These are phyloP conservation scores for Bimuria novae-zelandiae DNA, from an alignment of 2,329 filamentous ascomycete species.

Conservation along the genomic window DNA sequence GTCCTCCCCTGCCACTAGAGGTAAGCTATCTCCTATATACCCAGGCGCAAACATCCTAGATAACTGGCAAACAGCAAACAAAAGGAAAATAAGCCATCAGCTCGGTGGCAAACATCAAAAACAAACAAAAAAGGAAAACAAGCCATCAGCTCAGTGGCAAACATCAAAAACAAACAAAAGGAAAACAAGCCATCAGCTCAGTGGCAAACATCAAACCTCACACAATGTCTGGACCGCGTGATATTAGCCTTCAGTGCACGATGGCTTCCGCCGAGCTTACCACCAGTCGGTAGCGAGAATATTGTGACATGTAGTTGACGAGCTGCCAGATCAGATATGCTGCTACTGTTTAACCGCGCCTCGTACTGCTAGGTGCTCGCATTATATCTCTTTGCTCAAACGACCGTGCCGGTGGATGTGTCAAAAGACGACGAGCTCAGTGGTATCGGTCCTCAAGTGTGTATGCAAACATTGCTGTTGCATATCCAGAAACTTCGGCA, in stretches of 20 bases:
- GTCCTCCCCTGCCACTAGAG: no score
- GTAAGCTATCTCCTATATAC: no score
- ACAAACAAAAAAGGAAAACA: no score
- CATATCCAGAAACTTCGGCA: conserved; percentile 16
- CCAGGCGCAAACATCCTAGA: no score
- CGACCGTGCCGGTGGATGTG: conserved; percentile 13
- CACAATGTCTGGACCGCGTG: not conserved
- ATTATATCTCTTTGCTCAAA: conserved; percentile 15
- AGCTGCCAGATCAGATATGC: conserved; percentile 16
- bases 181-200: no score
- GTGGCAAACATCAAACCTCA: no score
- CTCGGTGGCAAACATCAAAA: no score
- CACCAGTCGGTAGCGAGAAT: not conserved
- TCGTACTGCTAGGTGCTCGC: conserved; percentile 17
- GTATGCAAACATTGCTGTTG: conserved; percentile 16
- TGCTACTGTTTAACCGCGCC: conserved; percentile 14
- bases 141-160: no score
- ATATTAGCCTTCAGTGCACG: conserved; percentile 1
- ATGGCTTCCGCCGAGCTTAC: not conserved
- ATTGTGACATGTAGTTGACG: conserved; percentile 7
- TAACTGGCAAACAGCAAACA: no score
- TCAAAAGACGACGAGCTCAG: conserved; percentile 14
- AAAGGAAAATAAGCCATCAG: no score
- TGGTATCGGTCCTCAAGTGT: conserved; percentile 12
- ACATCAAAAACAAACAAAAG: no score